A percentile compares a stretch with the other conserved stretches of the same genome.
phyloP scores from a whole-genome alignment of 257 asterid species.

The Lycium barbarum region DNA sequence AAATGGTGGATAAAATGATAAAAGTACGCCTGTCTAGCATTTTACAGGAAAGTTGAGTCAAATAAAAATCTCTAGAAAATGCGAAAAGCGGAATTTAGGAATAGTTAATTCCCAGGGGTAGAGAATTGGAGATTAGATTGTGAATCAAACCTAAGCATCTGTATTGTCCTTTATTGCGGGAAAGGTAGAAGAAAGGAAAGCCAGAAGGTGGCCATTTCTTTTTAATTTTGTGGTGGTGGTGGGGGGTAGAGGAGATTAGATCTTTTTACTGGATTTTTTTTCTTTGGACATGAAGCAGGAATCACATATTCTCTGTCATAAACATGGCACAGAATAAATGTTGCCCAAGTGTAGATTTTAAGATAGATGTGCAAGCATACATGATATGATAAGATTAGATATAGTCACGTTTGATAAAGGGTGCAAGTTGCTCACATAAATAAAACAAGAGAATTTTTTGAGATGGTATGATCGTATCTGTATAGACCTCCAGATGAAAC shows the following conservation, averaged over 20 bases:
- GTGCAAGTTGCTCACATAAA: neutral
- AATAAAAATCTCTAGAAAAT: neutral
- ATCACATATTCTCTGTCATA: neutral
- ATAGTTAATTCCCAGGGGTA: neutral
- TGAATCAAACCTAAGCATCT: neutral
- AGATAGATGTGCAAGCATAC: neutral
- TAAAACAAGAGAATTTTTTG: neutral
- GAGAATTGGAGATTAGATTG: neutral
- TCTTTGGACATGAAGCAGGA: neutral
- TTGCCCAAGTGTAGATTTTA: neutral
- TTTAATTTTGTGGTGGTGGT: neutral
- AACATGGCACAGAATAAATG: neutral
- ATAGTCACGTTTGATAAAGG: neutral
- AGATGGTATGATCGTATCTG: neutral
- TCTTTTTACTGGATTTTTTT: neutral
- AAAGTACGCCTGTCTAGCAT: neutral
- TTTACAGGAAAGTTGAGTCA: neutral
- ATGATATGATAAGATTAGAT: neutral
- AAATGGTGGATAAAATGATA: neutral
- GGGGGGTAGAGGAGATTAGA: too few relatives aligned
- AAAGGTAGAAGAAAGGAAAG: neutral
- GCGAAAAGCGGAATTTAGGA: neutral
- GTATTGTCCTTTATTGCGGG: neutral
- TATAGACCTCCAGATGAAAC: neutral
- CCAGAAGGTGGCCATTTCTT: neutral